A percentile compares a stretch with the other conserved stretches of the same genome.
phyloP scores from a whole-genome alignment of 805 yeast species.

The Torulaspora delbrueckii region DNA sequence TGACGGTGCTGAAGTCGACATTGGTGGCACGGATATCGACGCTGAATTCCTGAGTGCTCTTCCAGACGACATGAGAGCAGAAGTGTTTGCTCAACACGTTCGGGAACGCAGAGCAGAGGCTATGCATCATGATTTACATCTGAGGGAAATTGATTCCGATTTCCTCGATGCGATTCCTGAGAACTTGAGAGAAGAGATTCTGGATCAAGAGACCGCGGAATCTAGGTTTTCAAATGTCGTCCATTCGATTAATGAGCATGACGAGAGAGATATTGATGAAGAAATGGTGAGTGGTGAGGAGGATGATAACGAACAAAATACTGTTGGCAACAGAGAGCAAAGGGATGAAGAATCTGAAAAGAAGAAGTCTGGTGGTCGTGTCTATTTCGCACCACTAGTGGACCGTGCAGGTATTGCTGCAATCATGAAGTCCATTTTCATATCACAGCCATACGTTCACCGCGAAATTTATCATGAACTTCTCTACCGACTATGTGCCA shows the following conservation, averaged over 20 bases:
- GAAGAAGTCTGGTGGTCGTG: constrained; percentile 34
- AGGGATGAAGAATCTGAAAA: constrained; percentile 22
- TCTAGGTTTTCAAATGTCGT: constrained; percentile 34
- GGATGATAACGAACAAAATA: constrained; percentile 8
- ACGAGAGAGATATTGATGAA: constrained; percentile 19
- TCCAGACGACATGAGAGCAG: constrained; percentile 91
- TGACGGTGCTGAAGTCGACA: constrained; percentile 75
- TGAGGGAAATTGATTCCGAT: constrained; percentile 71
- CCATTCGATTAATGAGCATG: constrained; percentile 9
- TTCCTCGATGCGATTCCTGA: constrained; percentile 79
- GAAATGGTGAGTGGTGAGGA: constrained; percentile 18
- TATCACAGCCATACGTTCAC: constrained; percentile 61
- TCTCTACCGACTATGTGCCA: constrained; percentile 61
- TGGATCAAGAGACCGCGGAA: constrained; percentile 51
- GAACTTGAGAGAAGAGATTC: constrained; percentile 53
- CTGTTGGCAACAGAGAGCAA: constrained; percentile 11
- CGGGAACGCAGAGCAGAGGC: constrained; percentile 67
- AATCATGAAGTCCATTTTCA: constrained; percentile 60
- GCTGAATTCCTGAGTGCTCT: constrained; percentile 85
- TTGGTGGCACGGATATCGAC: constrained; percentile 86
- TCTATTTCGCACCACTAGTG: constrained; percentile 58
- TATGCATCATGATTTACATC: constrained; percentile 38
- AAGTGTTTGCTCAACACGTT: constrained; percentile 80
- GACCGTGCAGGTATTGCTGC: constrained; percentile 76
- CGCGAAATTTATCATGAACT: constrained; percentile 63